A percentile compares a stretch with the other conserved stretches of the same genome.
Evolutionary conservation across 139 green algal genomes (phyloP).

Genomic region (Picochlorum sp.): DNA sequence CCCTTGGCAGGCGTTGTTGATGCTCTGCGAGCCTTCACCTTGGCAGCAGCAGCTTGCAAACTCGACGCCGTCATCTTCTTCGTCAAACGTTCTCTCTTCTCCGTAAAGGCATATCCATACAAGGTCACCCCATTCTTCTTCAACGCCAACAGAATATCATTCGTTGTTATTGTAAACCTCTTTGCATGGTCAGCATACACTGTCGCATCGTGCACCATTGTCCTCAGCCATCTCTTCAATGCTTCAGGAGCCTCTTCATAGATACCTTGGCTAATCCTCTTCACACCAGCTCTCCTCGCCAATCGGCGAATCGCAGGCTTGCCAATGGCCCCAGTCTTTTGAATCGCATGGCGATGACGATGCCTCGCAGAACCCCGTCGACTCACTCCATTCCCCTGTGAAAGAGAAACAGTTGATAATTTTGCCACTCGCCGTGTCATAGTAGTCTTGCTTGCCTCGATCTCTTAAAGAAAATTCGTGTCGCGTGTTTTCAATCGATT

Average conservation of each 20-base stretch:
- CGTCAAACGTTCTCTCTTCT: constrained; percentile 7
- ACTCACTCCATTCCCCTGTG: background rate
- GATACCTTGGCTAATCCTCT: constrained; percentile 13
- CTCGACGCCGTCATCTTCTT: background rate
- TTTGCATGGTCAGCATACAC: constrained; percentile 11
- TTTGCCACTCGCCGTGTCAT: too few relatives aligned
- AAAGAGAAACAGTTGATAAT: background rate
- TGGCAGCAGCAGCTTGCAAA: constrained; percentile 6
- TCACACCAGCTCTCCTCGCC: constrained; percentile 16
- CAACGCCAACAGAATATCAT: constrained; percentile 19
- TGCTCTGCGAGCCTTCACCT: background rate
- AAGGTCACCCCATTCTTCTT: constrained; percentile 19
- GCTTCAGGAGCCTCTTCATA: constrained; percentile 15
- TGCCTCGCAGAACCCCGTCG: background rate
- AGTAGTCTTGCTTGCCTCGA: too few relatives aligned
- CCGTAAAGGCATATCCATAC: constrained; percentile 12
- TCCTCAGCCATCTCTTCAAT: background rate
- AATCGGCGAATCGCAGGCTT: constrained; percentile 10
- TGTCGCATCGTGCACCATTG: constrained; percentile 8
- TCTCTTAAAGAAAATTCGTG: too few relatives aligned
- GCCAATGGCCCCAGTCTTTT: background rate
- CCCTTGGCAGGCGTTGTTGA: background rate
- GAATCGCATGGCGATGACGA: background rate
- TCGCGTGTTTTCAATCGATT: too few relatives aligned
- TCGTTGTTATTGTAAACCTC: constrained; percentile 15